Percentiles rank a stretch among this genome's conserved stretches.
phyloP scores from a whole-genome alignment of 1,284 basidiomycete genomes.

The Ceratobasidium sp. region DNA sequence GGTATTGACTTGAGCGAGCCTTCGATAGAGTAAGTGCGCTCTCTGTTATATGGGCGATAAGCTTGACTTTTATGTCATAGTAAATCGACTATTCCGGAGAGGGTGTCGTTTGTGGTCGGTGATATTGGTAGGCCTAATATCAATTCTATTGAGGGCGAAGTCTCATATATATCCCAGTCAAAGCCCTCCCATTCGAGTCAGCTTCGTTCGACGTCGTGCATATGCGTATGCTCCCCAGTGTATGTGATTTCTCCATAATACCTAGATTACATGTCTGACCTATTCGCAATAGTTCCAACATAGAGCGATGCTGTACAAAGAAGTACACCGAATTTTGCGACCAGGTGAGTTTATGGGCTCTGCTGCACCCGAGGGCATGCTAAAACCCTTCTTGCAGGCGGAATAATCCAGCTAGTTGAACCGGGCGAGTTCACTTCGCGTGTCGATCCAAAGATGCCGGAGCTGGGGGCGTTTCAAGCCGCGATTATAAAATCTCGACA shows the following conservation, averaged over 20 bases:
- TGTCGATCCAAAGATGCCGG: neutral
- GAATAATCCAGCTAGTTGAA: slow-evolving; percentile 14
- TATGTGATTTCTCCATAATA: neutral
- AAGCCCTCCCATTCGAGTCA: neutral
- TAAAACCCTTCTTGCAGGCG: neutral
- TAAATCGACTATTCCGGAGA: neutral
- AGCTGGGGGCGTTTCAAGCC: neutral
- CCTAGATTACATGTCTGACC: neutral
- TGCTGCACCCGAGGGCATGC: neutral
- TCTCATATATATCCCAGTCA: neutral
- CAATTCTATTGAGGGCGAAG: neutral
- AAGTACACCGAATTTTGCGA: slow-evolving; percentile 13
- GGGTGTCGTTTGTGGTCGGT: neutral
- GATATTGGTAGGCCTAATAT: neutral
- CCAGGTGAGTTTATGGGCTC: neutral
- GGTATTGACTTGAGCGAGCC: slow-evolving; percentile 27
- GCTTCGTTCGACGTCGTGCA: slow-evolving; percentile 22
- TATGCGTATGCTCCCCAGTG: slow-evolving; percentile 31
- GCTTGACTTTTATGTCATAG: neutral
- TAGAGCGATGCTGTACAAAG: slow-evolving; percentile 7
- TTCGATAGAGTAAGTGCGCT: neutral
- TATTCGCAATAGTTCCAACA: neutral
- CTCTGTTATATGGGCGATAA: neutral
- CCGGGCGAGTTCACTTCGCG: neutral
- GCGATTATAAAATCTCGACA: slow-evolving; percentile 7